Evolutionary conservation across 106 monocot species (phyloP).

Genomic region (Platanthera zijinensis): DNA sequence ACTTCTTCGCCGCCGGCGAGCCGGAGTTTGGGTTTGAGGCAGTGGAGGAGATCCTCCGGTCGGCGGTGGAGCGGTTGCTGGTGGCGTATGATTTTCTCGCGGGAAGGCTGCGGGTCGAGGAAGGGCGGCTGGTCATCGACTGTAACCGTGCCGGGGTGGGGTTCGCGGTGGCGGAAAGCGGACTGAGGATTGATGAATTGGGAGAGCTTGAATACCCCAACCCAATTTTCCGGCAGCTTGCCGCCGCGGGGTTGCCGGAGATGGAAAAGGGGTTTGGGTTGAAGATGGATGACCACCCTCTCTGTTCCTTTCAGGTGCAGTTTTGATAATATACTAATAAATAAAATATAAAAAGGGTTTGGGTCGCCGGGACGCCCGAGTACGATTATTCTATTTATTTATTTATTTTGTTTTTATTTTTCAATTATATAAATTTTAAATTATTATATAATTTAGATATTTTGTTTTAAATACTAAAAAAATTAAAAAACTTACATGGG

Average conservation of each 20-base stretch:
- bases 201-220: constrained; percentile 17
- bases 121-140: constrained; percentile 18
- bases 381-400: too few species aligned
- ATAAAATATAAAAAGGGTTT: too few species aligned
- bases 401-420: too few species aligned
- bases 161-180: constrained; percentile 9
- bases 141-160: constrained; percentile 13
- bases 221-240: constrained; percentile 9
- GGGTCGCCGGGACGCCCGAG: too few species aligned
- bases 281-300: constrained; percentile 6
- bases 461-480: too few species aligned
- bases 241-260: background rate
- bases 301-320: constrained; percentile 8
- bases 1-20: constrained; percentile 33
- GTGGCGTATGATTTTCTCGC: constrained; percentile 37
- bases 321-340: too few species aligned
- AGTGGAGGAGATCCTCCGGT: constrained; percentile 15
- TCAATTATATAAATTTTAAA: too few species aligned
- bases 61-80: constrained; percentile 21
- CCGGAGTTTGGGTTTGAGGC: constrained; percentile 5
- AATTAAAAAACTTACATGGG: too few species aligned
- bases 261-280: background rate
- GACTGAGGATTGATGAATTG: constrained; percentile 8
- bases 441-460: too few species aligned
- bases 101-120: constrained; percentile 28